Percentiles rank a stretch among this genome's conserved stretches.
Conservation (phyloP, 495 filamentous ascomycete species). For the Endocarpon pusillum region DNA sequence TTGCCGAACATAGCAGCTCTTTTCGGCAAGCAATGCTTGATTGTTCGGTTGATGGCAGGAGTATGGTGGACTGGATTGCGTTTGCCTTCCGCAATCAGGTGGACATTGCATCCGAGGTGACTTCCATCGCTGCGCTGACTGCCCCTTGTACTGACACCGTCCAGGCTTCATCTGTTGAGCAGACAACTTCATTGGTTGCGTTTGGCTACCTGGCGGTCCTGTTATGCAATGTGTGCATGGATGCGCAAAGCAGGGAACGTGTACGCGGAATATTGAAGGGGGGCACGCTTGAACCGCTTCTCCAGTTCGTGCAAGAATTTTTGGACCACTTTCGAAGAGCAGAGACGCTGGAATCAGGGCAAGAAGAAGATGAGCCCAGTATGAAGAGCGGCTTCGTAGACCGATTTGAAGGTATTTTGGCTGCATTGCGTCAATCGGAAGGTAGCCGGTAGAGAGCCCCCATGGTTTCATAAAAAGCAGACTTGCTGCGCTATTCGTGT, state of each 20-base stretch:
- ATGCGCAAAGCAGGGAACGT: slow-evolving; percentile 28
- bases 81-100: slow-evolving; percentile 4
- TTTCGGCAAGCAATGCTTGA: slow-evolving; percentile 14
- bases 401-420: no score
- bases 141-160: slow-evolving; percentile 1
- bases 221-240: slow-evolving; percentile 60
- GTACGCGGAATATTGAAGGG: slow-evolving; percentile 37
- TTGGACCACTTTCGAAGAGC: slow-evolving; percentile 59
- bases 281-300: slow-evolving; percentile 39
- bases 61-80: neutral
- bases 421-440: no score
- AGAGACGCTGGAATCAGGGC: slow-evolving; percentile 25
- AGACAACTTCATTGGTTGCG: slow-evolving; percentile 71
- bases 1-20: slow-evolving; percentile 55
- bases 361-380: neutral
- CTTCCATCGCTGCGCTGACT: no score
- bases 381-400: no score
- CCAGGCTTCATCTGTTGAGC: slow-evolving; percentile 70
- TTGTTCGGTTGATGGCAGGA: neutral
- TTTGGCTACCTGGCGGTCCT: slow-evolving; percentile 82
- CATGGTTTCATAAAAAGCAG: no score
- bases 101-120: slow-evolving; percentile 30
- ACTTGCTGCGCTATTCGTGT: no score
- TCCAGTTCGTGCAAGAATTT: slow-evolving; percentile 79
- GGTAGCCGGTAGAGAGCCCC: no score